phyloP scores from a whole-genome alignment of 768 basidiomycete genomes.

The Vararia minispora region DNA sequence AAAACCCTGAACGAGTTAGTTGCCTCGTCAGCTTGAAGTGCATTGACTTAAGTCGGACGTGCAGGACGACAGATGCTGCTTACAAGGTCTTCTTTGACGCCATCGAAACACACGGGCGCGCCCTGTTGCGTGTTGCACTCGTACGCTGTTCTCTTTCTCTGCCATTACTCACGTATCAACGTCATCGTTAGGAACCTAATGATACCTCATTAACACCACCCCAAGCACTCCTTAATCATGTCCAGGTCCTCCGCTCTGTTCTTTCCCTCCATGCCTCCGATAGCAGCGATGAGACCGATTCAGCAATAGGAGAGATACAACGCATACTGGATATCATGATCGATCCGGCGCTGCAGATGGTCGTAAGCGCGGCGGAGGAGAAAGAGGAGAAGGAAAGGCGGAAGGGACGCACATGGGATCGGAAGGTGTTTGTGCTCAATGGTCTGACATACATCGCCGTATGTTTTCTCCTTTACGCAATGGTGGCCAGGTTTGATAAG shows the following conservation, averaged over 20 bases:
- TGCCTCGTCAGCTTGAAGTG: neutral
- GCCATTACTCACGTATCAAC: neutral
- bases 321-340: constrained; percentile 75
- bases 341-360: constrained; percentile 76
- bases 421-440: constrained; percentile 74
- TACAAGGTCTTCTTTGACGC: constrained; percentile 84
- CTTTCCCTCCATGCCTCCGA: constrained; percentile 48
- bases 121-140: constrained; percentile 39
- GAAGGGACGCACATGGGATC: constrained; percentile 60
- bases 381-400: constrained; percentile 56
- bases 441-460: constrained; percentile 79
- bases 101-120: constrained; percentile 74
- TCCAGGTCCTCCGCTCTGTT: constrained; percentile 74
- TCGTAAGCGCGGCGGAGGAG: constrained; percentile 52
- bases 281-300: constrained; percentile 13
- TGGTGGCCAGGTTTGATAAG: neutral
- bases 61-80: constrained; percentile 69
- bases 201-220: constrained; percentile 70
- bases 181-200: constrained; percentile 39
- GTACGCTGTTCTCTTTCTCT: constrained; percentile 26
- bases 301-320: constrained; percentile 37
- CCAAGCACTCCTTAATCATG: constrained; percentile 67
- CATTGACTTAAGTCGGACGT: neutral
- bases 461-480: constrained; percentile 13
- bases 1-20: constrained; percentile 66